Conservation (phyloP, 345 rosid genomes). For the Citrus australasica region DNA sequence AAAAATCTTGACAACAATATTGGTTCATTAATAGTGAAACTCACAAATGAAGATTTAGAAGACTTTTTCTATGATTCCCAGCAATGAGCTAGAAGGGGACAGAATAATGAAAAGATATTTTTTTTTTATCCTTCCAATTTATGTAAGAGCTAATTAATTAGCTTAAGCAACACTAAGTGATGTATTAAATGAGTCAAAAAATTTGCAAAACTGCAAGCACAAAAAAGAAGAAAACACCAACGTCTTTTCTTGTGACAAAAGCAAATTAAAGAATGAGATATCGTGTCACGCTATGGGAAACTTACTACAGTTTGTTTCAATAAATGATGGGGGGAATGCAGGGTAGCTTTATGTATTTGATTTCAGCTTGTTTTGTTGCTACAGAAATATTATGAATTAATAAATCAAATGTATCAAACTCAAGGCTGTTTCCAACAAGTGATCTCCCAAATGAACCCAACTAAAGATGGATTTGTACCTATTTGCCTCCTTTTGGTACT, state of each 20-base stretch:
- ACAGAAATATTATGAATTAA: no score
- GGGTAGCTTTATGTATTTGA: no score
- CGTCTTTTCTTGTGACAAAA: neutral
- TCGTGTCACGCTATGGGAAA: neutral
- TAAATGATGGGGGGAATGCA: neutral
- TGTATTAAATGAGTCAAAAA: no score
- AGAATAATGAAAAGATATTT: neutral
- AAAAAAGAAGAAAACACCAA: no score
- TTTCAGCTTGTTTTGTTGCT: no score
- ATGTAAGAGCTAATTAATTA: no score
- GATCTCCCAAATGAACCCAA: no score
- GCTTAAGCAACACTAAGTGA: neutral
- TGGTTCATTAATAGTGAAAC: constrained; percentile 22
- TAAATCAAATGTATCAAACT: no score
- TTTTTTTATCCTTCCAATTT: neutral
- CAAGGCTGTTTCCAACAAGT: no score
- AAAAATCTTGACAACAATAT: constrained; percentile 27
- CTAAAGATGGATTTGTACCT: no score
- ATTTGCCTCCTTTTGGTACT: neutral
- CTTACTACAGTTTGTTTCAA: neutral
- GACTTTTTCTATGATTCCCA: constrained; percentile 30
- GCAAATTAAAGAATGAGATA: neutral
- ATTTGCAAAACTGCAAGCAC: neutral
- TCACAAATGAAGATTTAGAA: constrained; percentile 24
- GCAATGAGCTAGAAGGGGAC: constrained; percentile 28